phyloP scores from a whole-genome alignment of 2,329 filamentous ascomycete genomes.

The Penicillium griseofulvum region DNA sequence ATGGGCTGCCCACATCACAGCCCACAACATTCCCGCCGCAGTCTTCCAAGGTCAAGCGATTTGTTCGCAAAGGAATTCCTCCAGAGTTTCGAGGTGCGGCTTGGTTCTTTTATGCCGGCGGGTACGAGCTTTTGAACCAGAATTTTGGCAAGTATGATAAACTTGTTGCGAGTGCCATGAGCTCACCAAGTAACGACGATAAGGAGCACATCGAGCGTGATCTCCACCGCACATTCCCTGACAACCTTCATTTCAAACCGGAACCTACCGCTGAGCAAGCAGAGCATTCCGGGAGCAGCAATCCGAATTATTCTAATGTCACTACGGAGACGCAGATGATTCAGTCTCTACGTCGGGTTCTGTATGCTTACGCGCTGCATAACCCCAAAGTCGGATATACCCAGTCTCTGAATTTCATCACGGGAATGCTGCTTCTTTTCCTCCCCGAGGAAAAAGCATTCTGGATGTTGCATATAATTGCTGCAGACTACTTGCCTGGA shows the following conservation, averaged over 20 bases:
- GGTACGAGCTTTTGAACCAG: slow-evolving; percentile 72
- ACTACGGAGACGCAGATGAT: slow-evolving; percentile 73
- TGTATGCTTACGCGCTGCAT: slow-evolving; percentile 86
- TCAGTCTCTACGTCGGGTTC: slow-evolving; percentile 74
- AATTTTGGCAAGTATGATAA: slow-evolving; percentile 74
- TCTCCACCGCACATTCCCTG: slow-evolving; percentile 88
- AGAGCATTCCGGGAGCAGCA: slow-evolving; percentile 34
- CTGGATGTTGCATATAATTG: slow-evolving; percentile 90
- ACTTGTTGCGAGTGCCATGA: slow-evolving; percentile 65
- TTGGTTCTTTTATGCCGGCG: slow-evolving; percentile 95
- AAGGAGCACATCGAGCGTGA: slow-evolving; percentile 91
- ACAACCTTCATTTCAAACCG: slow-evolving; percentile 88
- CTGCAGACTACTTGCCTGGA: slow-evolving; percentile 79
- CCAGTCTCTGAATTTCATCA: slow-evolving; percentile 92
- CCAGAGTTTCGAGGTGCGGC: slow-evolving; percentile 92
- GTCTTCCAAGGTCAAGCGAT: slow-evolving; percentile 81
- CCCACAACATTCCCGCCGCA: slow-evolving; percentile 77
- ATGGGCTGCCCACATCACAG: slow-evolving; percentile 66
- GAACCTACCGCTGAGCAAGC: slow-evolving; percentile 31
- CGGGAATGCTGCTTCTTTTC: slow-evolving; percentile 84
- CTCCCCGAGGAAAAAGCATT: slow-evolving; percentile 90
- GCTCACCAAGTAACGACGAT: slow-evolving; percentile 66
- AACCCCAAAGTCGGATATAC: slow-evolving; percentile 93
- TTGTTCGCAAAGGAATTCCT: slow-evolving; percentile 88
- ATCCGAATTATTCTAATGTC: slow-evolving; percentile 33